Percentiles rank a stretch among this genome's conserved stretches.
Evolutionary conservation across 176 grass and related monocot species (phyloP).

Genomic region (Musa itinerans): DNA sequence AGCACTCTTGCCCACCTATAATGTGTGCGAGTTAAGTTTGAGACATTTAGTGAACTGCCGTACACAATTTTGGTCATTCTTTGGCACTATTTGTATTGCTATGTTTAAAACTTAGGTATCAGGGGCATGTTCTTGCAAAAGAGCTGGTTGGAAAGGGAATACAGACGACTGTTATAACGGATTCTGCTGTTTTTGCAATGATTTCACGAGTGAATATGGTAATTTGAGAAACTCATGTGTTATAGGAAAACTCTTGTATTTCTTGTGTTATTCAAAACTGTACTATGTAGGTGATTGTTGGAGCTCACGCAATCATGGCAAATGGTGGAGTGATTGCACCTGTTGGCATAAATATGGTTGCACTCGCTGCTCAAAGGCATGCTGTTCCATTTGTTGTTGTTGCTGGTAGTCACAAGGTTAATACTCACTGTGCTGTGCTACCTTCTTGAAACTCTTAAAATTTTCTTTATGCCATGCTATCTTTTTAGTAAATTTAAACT

Average conservation of each 20-base stretch:
- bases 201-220: conserved; percentile 99
- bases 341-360: conserved; percentile 93
- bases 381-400: conserved; percentile 95
- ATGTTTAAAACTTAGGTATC: conserved; percentile 50
- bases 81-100: conserved; percentile 2
- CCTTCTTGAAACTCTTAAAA: neutral
- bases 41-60: neutral
- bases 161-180: conserved; percentile 85
- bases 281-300: conserved; percentile 78
- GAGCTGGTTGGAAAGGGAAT: conserved; percentile 78
- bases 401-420: conserved; percentile 94
- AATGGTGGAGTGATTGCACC: conserved; percentile 97
- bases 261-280: neutral
- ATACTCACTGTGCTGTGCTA: neutral
- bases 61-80: neutral
- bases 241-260: neutral
- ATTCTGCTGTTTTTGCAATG: conserved; percentile 98
- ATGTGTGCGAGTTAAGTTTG: neutral
- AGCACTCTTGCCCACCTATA: conserved; percentile 15
- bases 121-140: conserved; percentile 94
- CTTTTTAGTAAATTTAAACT: no score
- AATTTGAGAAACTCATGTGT: conserved; percentile 2
- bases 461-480: no score
- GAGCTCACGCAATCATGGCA: conserved; percentile 97
- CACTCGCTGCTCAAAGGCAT: conserved; percentile 93